Base-by-base conservation (phyloP, 345 rosid species). In the Raphanus raphanistrum region DNA sequence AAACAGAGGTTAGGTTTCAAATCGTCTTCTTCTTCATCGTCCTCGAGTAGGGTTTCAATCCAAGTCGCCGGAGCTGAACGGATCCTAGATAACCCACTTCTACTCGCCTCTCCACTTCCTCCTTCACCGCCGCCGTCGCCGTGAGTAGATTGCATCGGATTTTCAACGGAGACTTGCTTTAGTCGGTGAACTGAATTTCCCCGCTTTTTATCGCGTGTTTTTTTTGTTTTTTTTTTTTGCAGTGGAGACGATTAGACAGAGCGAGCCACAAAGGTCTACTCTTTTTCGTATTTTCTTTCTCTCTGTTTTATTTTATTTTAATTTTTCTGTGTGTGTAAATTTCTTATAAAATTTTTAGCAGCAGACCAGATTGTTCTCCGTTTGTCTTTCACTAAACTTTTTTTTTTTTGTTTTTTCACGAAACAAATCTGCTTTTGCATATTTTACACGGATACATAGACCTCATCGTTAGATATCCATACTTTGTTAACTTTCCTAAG, bases 11-110 rank as follows among this genome's bases (percentile, higher is more conserved):
- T 79, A 17, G 79, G 82, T 63, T 79, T 79, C 9, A 73, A 48
- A 17, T 26, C 70, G 2, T 74, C 82, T 73, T 73, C 82, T 73
- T 73, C 81, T 66, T 78, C 82, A 35, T 86, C 92, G 33, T 86
- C 93, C 67, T 87, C 93, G 2, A 92, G 86, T 28, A 92, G 88
- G 4, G 89, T 86, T 72, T 88, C 93, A 35, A 92, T 78, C 97
- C 97, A 92, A 31, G 84, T 78, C 38, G 89, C 85, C 3, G 97
- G 97, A 70, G 91, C 97, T 27, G 93, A 92, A 16, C 91, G 87
- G 79, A 86, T 84, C 62, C 94, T 85, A 59, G 90, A 73, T 12
- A 91, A 88, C 29, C 90, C 88, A 50, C 82, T 78, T 25, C 90
- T 87, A 75, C 76, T 77, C 68, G 77, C 27, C 72, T 80, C 89